These are phyloP conservation scores for Hemerocallis citrina DNA, from an alignment of 106 monocot species.

Conservation along the genomic window DNA sequence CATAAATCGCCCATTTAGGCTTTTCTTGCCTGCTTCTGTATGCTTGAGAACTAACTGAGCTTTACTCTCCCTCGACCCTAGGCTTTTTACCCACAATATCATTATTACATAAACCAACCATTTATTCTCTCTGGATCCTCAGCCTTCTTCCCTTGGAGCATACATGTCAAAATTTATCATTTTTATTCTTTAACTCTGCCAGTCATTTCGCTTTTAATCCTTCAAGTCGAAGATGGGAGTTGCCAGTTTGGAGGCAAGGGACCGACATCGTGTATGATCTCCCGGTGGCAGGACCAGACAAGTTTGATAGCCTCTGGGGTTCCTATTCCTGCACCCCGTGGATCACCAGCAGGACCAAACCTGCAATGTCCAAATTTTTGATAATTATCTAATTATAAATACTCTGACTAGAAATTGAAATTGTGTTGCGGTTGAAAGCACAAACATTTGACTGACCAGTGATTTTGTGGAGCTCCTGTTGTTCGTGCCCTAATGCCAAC, in stretches of 20 bases:
- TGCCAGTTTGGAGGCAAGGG: conserved; percentile 61
- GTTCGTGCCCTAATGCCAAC: conserved; percentile 93
- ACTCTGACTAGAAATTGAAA: background rate
- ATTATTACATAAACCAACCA: no score
- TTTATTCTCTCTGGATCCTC: no score
- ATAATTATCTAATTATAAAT: background rate
- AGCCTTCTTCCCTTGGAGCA: no score
- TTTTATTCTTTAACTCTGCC: no score
- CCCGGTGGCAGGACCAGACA: conserved; percentile 96
- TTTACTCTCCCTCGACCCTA: no score
- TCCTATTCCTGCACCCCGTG: conserved; percentile 90
- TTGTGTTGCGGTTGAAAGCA: background rate
- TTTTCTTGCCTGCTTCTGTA: no score
- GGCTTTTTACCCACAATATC: no score
- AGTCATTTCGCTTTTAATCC: background rate
- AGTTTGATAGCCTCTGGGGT: conserved; percentile 96
- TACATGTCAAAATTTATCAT: no score
- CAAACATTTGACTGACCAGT: conserved; percentile 40
- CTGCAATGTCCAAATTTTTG: conserved; percentile 21
- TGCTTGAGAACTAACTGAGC: no score
- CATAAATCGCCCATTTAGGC: no score
- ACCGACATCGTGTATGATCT: conserved; percentile 82
- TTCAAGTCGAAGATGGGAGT: conserved; percentile 51
- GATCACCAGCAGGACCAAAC: conserved; percentile 99
- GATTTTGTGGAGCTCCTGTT: conserved; percentile 98